Percentiles rank a stretch among this genome's conserved stretches.
phyloP scores from a whole-genome alignment of 2,329 filamentous ascomycete species.

The Grosmannia serpens region DNA sequence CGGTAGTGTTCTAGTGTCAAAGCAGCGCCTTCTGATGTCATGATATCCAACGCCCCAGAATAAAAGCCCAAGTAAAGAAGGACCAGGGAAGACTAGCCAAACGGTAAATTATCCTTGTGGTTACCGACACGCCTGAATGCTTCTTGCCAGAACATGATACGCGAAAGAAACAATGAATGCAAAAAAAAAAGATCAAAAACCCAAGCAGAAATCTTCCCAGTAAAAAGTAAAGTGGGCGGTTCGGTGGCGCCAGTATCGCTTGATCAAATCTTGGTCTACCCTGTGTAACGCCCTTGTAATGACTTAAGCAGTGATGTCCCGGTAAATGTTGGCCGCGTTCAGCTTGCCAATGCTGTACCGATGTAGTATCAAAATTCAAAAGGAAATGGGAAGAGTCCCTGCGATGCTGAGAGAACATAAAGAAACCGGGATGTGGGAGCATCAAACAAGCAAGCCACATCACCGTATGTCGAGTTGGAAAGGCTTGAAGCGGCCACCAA shows the following conservation, averaged over 20 bases:
- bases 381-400: neutral
- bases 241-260: neutral
- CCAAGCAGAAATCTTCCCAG: neutral
- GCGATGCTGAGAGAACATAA: neutral
- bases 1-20: neutral
- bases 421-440: neutral
- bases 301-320: neutral
- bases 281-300: conserved; percentile 1
- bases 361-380: neutral
- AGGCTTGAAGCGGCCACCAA: conserved; percentile 71
- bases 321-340: neutral
- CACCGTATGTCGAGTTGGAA: conserved; percentile 74
- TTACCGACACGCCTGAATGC: too few relatives aligned
- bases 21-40: neutral
- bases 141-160: too few relatives aligned
- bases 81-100: neutral
- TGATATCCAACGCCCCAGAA: neutral
- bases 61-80: neutral
- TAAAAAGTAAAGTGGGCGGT: neutral
- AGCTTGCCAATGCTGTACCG: neutral
- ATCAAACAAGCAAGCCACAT: conserved; percentile 15
- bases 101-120: neutral
- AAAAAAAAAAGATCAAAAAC: neutral
- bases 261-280: conserved; percentile 1
- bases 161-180: neutral